Evolutionary conservation across 2,329 filamentous ascomycete genomes (phyloP).

Genomic region (Arthrobotrys conoides): DNA sequence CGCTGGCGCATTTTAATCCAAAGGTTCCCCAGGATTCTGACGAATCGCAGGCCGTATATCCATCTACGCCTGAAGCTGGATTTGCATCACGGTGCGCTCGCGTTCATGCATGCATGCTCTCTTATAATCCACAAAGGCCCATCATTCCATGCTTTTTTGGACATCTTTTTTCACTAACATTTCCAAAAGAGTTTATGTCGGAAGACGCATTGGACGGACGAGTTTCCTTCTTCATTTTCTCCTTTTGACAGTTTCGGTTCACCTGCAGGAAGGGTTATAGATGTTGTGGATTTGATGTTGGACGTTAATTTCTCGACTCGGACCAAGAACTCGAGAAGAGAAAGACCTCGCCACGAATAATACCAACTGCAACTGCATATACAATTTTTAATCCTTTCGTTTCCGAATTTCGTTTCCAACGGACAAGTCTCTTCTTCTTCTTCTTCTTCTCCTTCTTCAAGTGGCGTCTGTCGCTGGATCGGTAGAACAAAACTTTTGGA

Average conservation of each 20-base stretch:
- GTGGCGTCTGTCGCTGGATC: constrained; percentile 60
- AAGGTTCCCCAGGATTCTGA: constrained; percentile 43
- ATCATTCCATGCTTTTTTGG: constrained; percentile 46
- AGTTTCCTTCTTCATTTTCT: constrained; percentile 48
- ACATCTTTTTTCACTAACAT: constrained; percentile 41
- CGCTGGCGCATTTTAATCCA: constrained; percentile 41
- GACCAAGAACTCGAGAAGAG: constrained; percentile 32
- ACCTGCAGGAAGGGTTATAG: constrained; percentile 48
- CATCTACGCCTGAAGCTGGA: constrained; percentile 43
- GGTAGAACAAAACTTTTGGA: constrained; percentile 57
- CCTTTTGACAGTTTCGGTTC: constrained; percentile 47
- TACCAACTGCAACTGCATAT: constrained; percentile 43
- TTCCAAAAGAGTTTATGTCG: constrained; percentile 47
- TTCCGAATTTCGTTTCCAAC: constrained; percentile 43
- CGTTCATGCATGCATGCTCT: constrained; percentile 42
- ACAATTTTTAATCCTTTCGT: constrained; percentile 27
- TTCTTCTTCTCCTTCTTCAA: constrained; percentile 3
- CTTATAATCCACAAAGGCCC: constrained; percentile 56
- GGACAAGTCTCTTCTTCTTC: constrained; percentile 23
- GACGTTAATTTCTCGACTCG: constrained; percentile 36
- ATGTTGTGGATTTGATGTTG: constrained; percentile 56
- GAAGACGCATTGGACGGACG: constrained; percentile 39
- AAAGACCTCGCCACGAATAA: constrained; percentile 30
- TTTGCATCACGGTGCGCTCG: constrained; percentile 54
- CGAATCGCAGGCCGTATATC: constrained; percentile 49